Conservation (phyloP, 768 basidiomycete species). For the Omphalotus guepiniiformis region DNA sequence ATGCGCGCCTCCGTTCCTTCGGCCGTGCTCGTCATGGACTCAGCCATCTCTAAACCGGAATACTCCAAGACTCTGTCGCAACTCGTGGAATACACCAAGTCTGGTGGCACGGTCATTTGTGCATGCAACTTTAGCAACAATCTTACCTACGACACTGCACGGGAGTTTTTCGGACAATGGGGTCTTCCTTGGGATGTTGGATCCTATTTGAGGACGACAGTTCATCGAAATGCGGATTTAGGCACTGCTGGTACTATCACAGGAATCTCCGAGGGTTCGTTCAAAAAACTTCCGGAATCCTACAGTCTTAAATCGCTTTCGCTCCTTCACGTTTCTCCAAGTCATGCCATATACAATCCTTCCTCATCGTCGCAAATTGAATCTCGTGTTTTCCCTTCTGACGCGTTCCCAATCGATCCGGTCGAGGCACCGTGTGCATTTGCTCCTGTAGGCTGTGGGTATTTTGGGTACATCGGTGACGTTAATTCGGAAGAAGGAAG, state of each 20-base stretch:
- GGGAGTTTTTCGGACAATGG: slow-evolving; percentile 13
- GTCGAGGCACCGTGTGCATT: slow-evolving; percentile 16
- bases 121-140: slow-evolving; percentile 17
- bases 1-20: too few species aligned
- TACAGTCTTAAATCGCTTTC: slow-evolving; percentile 23
- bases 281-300: slow-evolving; percentile 5
- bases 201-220: slow-evolving; percentile 21
- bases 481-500: slow-evolving; percentile 14
- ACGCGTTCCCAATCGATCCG: slow-evolving; percentile 7
- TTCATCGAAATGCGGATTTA: slow-evolving; percentile 12
- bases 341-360: slow-evolving; percentile 18
- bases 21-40: slow-evolving; percentile 2
- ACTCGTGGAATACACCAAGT: slow-evolving; percentile 9
- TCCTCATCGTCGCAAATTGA: slow-evolving; percentile 13
- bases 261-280: too few species aligned
- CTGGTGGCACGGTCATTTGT: slow-evolving; percentile 20
- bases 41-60: background rate
- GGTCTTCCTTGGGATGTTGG: slow-evolving; percentile 20
- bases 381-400: slow-evolving; percentile 18
- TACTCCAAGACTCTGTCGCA: background rate
- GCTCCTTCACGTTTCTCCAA: slow-evolving; percentile 12
- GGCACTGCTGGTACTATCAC: slow-evolving; percentile 4
- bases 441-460: slow-evolving; percentile 11
- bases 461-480: slow-evolving; percentile 16
- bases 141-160: slow-evolving; percentile 1